Base-by-base conservation (phyloP, 441 rosid genomes). In the Syzygium syzygioides region DNA sequence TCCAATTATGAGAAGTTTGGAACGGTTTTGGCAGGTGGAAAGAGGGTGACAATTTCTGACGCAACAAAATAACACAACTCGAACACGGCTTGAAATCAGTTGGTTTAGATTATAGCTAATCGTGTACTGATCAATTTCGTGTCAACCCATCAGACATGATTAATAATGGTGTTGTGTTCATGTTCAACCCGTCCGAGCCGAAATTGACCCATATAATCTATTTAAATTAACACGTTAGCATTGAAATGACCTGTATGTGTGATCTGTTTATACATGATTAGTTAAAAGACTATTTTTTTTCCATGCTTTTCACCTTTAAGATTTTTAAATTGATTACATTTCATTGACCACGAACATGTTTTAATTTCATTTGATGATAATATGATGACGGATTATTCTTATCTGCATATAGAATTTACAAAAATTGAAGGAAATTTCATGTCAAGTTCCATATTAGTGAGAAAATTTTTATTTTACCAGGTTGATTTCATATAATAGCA, bases 11-110 rank as follows among this genome's bases (percentile, higher is more conserved):
- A 41, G 83, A 76, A 23, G 52, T 76, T 76, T 37, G 52, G 52
- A 13, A 41, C 52, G n/a, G 52, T 23, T 41, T 37, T 41, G 52
- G 48, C 52, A 0, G 17, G 5, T 20, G 45, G 17, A 6, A 41
- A 37, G 0, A 37, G 80, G 80, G 9, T 11, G 1, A 45, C 23
- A 71, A 71, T 71, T 71, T 71, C 50, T 71, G 26, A 76, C 2
- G 0, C 18, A 0, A 12, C n/a, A 12, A 0, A 12, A 76, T 76
- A 76, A 41, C 1, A 14, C 9, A 0, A 71, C 19, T 71, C 0
- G 0, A 71, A 37, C 26, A 23, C 26, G 18, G 11, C 83, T 37
- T 76, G n/a, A 23, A 41, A 76, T 76, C 7, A 45, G 48, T 45
- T 45, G 48, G 48, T 45, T 45, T 7, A 45, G 48, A 45, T 45